A percentile compares a stretch with the other conserved stretches of the same genome.
phyloP scores from a whole-genome alignment of 2,329 filamentous ascomycete species.

The Nigrospora sphaerica region DNA sequence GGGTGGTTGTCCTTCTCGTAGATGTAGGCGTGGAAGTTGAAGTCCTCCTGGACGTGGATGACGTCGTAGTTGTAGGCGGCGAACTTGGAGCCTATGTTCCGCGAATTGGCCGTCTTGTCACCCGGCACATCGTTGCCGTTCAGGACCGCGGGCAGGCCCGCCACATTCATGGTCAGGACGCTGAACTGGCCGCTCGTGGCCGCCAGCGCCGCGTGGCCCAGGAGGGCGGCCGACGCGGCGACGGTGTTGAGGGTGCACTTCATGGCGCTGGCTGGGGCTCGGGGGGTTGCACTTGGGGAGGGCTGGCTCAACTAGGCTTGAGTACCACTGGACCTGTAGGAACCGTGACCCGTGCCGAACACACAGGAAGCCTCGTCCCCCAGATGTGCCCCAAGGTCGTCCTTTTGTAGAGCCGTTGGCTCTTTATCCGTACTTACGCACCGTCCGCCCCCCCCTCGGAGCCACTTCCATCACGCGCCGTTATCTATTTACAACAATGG shows the following conservation, averaged over 20 bases:
- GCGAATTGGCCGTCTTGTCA: constrained; percentile 52
- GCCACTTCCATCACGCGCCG: neutral
- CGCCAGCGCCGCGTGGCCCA: neutral
- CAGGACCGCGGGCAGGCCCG: constrained; percentile 30
- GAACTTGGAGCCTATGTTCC: constrained; percentile 49
- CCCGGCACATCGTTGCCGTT: constrained; percentile 55
- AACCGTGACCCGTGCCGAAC: neutral
- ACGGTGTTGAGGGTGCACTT: neutral
- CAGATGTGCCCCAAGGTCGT: neutral
- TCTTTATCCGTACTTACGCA: neutral
- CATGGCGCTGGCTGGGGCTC: constrained; percentile 1
- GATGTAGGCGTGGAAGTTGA: constrained; percentile 60
- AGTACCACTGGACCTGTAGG: neutral
- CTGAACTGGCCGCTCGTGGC: constrained; percentile 19
- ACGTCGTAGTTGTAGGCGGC: constrained; percentile 51
- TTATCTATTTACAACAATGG: neutral
- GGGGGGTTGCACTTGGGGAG: neutral
- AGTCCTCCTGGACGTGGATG: constrained; percentile 62
- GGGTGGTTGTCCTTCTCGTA: constrained; percentile 54
- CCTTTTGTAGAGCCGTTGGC: neutral
- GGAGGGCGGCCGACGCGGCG: constrained; percentile 2
- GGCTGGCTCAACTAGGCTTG: neutral
- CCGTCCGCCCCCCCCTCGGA: neutral
- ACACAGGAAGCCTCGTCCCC: neutral
- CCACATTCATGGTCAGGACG: constrained; percentile 22